Base-by-base conservation (phyloP, 805 yeast genomes). In the Yarrowia osloensis region DNA sequence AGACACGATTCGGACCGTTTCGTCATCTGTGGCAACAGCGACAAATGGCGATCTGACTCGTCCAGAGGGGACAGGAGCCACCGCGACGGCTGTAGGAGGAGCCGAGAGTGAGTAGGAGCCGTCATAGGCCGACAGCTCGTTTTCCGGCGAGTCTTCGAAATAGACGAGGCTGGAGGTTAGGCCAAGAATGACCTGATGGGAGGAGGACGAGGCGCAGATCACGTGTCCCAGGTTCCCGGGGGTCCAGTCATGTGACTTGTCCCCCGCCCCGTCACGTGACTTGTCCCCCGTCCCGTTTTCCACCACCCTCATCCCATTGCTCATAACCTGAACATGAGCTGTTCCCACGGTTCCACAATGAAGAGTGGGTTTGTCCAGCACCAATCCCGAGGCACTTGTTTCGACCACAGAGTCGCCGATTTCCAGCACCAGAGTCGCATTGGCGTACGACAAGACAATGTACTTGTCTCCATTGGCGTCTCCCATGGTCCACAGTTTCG, bases 381-480 rank as follows among this genome's bases (percentile, higher is more conserved):
- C 75, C n/a, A 91, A 79, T 0, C 88, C 87, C 0, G 93, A 85
- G 67, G 86, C 88, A 0, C 84, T 81, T 9, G 88, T 88, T 71
- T 90, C 92, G 68, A 88, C 92, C 2, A 90, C 90, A 0, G 85
- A 86, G 70, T 90, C 97, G 8, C 95, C 96, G 61, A 91, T 86
- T 2, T 89, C 82, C 19, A 95, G 76, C 0, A 91, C 89, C 67
- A 89, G 79, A 0, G 97, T 91, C 3, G 87, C 83, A 57, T 86
- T 87, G 24, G 83, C 75, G 70, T 87, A 84, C 0, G 94, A 81
- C 3, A 91, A 78, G 2, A 91, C 85, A 68, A 91, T 81, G 70
- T 85, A 88, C 65, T 84, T 83, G 6, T 71, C 73, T 50, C 75
- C 74, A 1, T 76, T 70, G 2, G 76, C 72, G 70, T 44, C 29